Base-by-base conservation (phyloP, 2,329 filamentous ascomycete genomes). In the Diaporthe nobilis region DNA sequence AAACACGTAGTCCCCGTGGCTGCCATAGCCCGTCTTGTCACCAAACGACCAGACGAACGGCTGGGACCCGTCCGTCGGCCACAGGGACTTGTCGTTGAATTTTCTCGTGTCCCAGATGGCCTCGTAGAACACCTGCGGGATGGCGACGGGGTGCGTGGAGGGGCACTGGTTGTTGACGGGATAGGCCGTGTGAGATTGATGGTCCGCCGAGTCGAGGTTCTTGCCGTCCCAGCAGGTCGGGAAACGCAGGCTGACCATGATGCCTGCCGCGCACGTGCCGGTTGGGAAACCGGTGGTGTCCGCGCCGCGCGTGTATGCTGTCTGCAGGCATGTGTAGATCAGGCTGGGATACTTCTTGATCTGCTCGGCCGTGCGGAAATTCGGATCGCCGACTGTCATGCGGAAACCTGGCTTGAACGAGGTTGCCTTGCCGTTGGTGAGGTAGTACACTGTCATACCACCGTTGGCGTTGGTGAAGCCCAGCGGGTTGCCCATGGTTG, bases 171-270 rank as follows among this genome's bases (percentile, higher is more conserved):
- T 79, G n/a, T 77, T 76, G 20, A 39, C 76, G 4, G 89, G 89
- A 77, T 90, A 90, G 9, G 85, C 82, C 77, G 91, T 79, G 67
- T 82, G 81, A 31, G 75, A 78, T 57, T 80, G 84, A 79, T 85
- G 88, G 80, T 90, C 85, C 1, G 84, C 76, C 20, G 84, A 83
- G 79, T 90, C 88, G 68, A 88, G 77, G 77, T 89, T 85, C 58
- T 84, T 84, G 58, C 89, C 90, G 77, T 91, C 85, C 89, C 90
- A 91, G 84, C 89, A 91, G 55, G 53, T 72, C 25, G 53, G 70
- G 25, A 72, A 72, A 15, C 39, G 58, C 12, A 55, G 28, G 31
- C 51, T 55, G 28, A 71, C 68, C 68, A 57, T 81, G 63, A 86
- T 85, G n/a, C 84, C 84, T 44, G 82, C 83, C 4, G 80, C 77